These are phyloP conservation scores for Misopates orontium DNA, from an alignment of 257 asterid species.

Conservation along the genomic window DNA sequence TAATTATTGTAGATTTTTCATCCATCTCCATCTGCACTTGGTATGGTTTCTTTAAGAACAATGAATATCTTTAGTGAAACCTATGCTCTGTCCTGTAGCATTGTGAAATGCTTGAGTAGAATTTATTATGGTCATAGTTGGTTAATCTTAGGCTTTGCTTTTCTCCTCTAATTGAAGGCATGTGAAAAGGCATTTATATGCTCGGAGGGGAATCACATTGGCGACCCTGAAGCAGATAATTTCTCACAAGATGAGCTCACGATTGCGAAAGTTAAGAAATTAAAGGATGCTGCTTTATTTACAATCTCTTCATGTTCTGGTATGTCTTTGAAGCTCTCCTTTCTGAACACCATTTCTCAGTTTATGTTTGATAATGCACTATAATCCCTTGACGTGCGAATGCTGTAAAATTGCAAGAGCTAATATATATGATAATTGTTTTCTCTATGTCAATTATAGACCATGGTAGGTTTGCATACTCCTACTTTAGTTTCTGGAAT, in stretches of 20 bases:
- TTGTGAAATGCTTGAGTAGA: constrained; percentile 11
- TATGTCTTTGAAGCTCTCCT: constrained; percentile 31
- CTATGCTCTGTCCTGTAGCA: neutral
- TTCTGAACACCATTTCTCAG: constrained; percentile 16
- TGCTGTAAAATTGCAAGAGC: constrained; percentile 9
- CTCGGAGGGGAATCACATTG: constrained; percentile 26
- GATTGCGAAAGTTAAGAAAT: constrained; percentile 49
- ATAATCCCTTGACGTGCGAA: constrained; percentile 12
- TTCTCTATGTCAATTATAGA: constrained; percentile 9
- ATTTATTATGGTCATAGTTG: neutral
- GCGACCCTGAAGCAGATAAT: constrained; percentile 35
- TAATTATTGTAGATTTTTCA: neutral
- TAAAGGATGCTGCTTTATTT: constrained; percentile 51
- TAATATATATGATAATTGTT: constrained; percentile 7
- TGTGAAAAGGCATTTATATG: constrained; percentile 66
- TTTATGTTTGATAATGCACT: constrained; percentile 7
- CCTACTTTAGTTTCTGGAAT: constrained; percentile 2
- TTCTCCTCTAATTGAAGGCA: constrained; percentile 45
- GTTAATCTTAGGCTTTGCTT: constrained; percentile 19
- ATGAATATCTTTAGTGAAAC: neutral
- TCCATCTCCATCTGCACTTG: neutral
- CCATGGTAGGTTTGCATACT: constrained; percentile 12
- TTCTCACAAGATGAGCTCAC: constrained; percentile 26
- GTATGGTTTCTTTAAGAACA: neutral
- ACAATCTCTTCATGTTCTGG: constrained; percentile 69